Percentiles rank a stretch among this genome's conserved stretches.
Evolutionary conservation across 73 alveolate species (phyloP).

Genomic region (Paramecium sonneborni): DNA sequence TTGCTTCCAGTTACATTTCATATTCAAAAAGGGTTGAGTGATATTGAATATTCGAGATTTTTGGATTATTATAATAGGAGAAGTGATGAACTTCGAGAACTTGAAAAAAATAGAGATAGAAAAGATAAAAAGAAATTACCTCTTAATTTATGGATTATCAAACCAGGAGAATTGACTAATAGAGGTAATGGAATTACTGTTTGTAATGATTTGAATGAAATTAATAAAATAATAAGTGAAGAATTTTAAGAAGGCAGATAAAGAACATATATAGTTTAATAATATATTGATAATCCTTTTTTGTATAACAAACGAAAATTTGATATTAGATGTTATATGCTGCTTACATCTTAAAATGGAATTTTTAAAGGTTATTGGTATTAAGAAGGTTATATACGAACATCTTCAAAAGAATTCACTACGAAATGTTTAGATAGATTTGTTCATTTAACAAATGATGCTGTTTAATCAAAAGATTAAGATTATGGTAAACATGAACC

Average conservation of each 20-base stretch:
- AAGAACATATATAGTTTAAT: conserved; percentile 73
- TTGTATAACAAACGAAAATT: conserved; percentile 76
- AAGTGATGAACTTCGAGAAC: conserved; percentile 51
- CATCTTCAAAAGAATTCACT: conserved; percentile 76
- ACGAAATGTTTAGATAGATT: conserved; percentile 66
- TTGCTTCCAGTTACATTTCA: conserved; percentile 88
- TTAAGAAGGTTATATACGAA: conserved; percentile 78
- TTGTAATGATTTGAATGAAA: conserved; percentile 69
- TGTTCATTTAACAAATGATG: conserved; percentile 81
- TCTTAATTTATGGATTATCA: conserved; percentile 83
- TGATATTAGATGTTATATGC: conserved; percentile 75
- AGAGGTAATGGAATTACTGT: conserved; percentile 83
- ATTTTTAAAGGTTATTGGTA: conserved; percentile 75
- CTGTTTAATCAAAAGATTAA: conserved; percentile 68
- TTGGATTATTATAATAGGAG: conserved; percentile 63
- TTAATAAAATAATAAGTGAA: conserved; percentile 66
- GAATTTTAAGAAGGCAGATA: conserved; percentile 43
- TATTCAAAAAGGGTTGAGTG: conserved; percentile 73
- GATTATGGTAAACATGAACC: conserved; percentile 79
- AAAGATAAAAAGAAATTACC: conserved; percentile 37
- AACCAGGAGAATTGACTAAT: conserved; percentile 94
- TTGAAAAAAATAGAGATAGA: conserved; percentile 39
- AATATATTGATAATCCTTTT: conserved; percentile 75
- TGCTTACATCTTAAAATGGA: conserved; percentile 73
- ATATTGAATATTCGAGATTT: conserved; percentile 71